phyloP scores from a whole-genome alignment of 148 eudicot species.

The Salicornia ramosissima region DNA sequence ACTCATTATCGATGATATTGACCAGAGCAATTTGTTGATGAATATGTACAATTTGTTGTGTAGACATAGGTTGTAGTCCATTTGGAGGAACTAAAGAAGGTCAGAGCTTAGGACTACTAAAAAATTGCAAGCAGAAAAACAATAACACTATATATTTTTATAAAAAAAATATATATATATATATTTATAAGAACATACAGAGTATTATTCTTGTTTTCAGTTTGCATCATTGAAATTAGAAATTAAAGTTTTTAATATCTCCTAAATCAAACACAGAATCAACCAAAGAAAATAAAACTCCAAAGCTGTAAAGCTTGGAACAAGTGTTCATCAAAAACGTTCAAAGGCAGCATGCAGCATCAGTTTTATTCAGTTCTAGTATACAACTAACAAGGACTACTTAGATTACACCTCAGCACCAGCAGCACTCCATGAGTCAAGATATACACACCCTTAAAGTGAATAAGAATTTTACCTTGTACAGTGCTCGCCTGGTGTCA shows the following conservation, averaged over 20 bases:
- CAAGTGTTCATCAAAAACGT: too few species aligned
- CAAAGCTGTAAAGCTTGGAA: too few species aligned
- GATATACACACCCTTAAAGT: not conserved
- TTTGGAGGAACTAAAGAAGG: not conserved
- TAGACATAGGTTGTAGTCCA: not conserved
- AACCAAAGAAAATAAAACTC: not conserved
- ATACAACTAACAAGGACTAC: too few species aligned
- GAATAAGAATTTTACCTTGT: conserved; percentile 50
- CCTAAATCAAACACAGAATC: not conserved
- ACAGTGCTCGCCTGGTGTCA: conserved; percentile 95
- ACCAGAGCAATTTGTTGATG: not conserved
- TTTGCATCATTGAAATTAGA: not conserved
- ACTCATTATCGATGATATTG: not conserved
- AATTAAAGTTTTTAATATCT: not conserved
- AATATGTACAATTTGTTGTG: not conserved
- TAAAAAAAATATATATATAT: too few species aligned
- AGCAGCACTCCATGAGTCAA: not conserved
- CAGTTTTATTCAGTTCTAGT: too few species aligned
- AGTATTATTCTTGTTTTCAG: too few species aligned
- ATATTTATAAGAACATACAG: too few species aligned
- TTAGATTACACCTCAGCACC: too few species aligned
- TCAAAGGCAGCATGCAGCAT: too few species aligned
- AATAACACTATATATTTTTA: too few species aligned
- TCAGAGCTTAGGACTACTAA: too few species aligned
- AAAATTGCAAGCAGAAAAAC: too few species aligned